These are phyloP conservation scores for Aspergillus sparsus DNA, from an alignment of 495 filamentous ascomycete species.

Conservation along the genomic window DNA sequence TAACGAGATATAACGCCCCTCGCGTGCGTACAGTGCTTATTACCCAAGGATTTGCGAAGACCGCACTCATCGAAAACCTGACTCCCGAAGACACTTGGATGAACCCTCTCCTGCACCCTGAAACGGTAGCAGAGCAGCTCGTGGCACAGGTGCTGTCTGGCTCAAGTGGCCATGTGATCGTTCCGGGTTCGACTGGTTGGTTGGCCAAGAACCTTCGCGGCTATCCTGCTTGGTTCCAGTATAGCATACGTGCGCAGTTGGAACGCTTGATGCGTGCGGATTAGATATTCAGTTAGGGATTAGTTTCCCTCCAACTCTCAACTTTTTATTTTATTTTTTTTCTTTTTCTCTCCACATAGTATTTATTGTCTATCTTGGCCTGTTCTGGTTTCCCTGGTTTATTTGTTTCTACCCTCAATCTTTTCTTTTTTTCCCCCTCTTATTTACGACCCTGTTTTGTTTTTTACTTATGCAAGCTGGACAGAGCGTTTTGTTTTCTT, in stretches of 20 bases:
- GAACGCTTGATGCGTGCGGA: slow-evolving; percentile 36
- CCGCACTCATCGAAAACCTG: slow-evolving; percentile 58
- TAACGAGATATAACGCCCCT: slow-evolving; percentile 60
- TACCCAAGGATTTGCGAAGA: slow-evolving; percentile 64
- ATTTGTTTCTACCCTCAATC: too few relatives aligned
- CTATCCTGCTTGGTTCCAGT: slow-evolving; percentile 49
- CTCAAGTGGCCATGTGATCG: slow-evolving; percentile 21
- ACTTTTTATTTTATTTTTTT: neutral
- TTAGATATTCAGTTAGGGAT: neutral
- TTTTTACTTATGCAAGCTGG: too few relatives aligned
- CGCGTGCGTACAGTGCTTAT: slow-evolving; percentile 66
- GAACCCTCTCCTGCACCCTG: slow-evolving; percentile 56
- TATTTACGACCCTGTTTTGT: neutral
- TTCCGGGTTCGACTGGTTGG: slow-evolving; percentile 30
- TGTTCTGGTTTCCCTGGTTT: too few relatives aligned
- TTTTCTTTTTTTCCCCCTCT: too few relatives aligned
- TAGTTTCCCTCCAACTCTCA: too few relatives aligned
- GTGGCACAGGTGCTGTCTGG: slow-evolving; percentile 59
- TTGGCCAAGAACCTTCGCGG: slow-evolving; percentile 36
- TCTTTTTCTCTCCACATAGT: neutral
- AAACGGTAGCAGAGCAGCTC: slow-evolving; percentile 66
- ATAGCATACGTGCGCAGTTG: slow-evolving; percentile 31
- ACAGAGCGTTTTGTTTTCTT: too few relatives aligned
- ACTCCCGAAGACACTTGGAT: slow-evolving; percentile 58
- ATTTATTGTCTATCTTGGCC: too few relatives aligned